Base-by-base conservation (phyloP, 176 grass and related monocot genomes). In the Musa schizocarpa region DNA sequence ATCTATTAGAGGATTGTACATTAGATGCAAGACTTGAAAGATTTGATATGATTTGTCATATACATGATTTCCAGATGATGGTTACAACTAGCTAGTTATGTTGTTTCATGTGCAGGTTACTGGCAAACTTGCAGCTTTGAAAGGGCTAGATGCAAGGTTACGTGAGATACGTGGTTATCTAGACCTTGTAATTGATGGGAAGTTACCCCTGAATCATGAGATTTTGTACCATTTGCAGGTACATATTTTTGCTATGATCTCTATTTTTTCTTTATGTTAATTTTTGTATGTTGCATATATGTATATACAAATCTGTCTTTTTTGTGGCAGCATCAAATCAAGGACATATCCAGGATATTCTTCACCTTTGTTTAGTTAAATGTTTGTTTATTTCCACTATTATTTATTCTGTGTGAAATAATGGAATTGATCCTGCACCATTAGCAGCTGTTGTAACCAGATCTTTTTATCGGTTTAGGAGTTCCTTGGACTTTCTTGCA, bases 161-260 rank as follows among this genome's bases (percentile, higher is more conserved):
- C 84, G 73, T 77, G 94, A 98, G 80, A 93, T 98, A 77, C 85
- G 88, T 50, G 67, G 80, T 54, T 98, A 98, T 84, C 81, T 98
- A 59, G 88, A 98, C 76, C 88, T 91, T 85, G 94, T 93, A 68
- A 83, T 93, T 77, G 90, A 98, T 73, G 90, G 86, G 56, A 98
- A 93, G 54, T 88, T 98, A 63, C 90, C 94, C 50, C 82, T 98
- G 57, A 98, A 98, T 84, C 94, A 98, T 68, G 90, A 98, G 64
- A 93, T 98, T 78, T 76, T 98, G 73, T 98, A 98, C 84, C 90
- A 98, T 53, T 87, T 93, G 84, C 94, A 98, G 94, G 94, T 93
- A 82, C 6, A 53, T 20, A 11, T 43, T 77, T 52, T 34, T 62
- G 0, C 20, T 14, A 29, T 72, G 72, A 67, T 21, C n/a, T 52